Conservation (phyloP, 768 basidiomycete species). For the Suillus discolor region DNA sequence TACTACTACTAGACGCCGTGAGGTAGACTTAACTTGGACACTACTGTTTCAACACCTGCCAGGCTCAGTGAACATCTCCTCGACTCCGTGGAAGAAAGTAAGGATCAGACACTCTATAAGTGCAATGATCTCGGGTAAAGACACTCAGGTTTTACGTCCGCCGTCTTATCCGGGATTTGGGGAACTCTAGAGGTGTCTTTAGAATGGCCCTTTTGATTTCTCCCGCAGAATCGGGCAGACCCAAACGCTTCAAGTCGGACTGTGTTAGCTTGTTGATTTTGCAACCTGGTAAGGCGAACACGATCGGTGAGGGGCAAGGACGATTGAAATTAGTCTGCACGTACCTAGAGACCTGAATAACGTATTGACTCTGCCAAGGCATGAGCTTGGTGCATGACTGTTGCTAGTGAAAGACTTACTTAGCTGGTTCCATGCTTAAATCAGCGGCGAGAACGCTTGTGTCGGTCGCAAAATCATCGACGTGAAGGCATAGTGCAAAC, state of each 20-base stretch:
- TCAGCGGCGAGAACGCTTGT: slow-evolving; percentile 70
- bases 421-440: slow-evolving; percentile 60
- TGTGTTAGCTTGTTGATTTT: slow-evolving; percentile 58
- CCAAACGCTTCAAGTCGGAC: slow-evolving; percentile 68
- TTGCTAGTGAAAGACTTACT: slow-evolving; percentile 50
- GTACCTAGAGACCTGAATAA: slow-evolving; percentile 77
- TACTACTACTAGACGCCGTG: background rate
- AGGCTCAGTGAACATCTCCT: background rate
- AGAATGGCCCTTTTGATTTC: slow-evolving; percentile 74
- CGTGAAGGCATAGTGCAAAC: slow-evolving; percentile 76
- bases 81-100: background rate
- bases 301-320: background rate
- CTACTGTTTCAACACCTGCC: too few relatives aligned
- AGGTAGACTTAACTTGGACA: background rate
- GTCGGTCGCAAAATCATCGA: slow-evolving; percentile 80
- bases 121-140: background rate
- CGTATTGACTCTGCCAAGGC: slow-evolving; percentile 51
- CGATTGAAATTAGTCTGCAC: slow-evolving; percentile 16
- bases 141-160: slow-evolving; percentile 18
- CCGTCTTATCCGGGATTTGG: slow-evolving; percentile 53
- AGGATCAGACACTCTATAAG: background rate
- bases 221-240: slow-evolving; percentile 63
- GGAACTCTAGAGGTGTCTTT: slow-evolving; percentile 78
- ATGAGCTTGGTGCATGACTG: slow-evolving; percentile 8
- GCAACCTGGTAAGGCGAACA: slow-evolving; percentile 55